Percentiles rank a stretch among this genome's conserved stretches.
Conservation (phyloP, 2,329 filamentous ascomycete genomes). For the Cucurbitaria berberidis region DNA sequence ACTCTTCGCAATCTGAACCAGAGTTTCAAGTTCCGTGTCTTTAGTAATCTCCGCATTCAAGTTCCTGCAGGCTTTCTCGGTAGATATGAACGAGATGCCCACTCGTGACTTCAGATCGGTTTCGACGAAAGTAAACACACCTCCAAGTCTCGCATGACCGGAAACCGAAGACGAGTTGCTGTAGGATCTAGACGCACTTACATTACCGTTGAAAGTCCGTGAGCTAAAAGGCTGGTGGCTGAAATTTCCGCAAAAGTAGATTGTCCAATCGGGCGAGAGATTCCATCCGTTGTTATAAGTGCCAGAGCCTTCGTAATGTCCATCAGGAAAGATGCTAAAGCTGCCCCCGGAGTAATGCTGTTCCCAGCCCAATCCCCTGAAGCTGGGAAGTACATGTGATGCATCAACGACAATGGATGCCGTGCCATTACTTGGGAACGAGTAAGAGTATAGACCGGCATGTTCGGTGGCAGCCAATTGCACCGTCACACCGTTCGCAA, state of each 20-base stretch:
- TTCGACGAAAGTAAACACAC: conserved; percentile 62
- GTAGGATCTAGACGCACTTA: conserved; percentile 25
- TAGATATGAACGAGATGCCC: conserved; percentile 72
- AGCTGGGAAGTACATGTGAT: conserved; percentile 68
- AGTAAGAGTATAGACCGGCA: conserved; percentile 65
- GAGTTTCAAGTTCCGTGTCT: conserved; percentile 50
- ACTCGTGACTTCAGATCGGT: conserved; percentile 62
- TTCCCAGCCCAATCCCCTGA: conserved; percentile 64
- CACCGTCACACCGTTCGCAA: conserved; percentile 62
- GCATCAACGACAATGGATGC: conserved; percentile 66
- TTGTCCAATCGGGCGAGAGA: conserved; percentile 64
- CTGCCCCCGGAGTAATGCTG: conserved; percentile 68
- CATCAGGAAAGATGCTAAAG: conserved; percentile 59
- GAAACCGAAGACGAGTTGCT: conserved; percentile 28
- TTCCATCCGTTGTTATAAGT: conserved; percentile 74
- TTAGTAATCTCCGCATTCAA: conserved; percentile 63
- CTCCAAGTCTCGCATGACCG: conserved; percentile 44
- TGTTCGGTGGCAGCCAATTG: conserved; percentile 64
- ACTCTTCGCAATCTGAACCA: conserved; percentile 57
- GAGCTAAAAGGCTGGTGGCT: conserved; percentile 45
- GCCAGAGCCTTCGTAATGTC: conserved; percentile 65
- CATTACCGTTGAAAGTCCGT: conserved; percentile 41
- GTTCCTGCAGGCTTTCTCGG: conserved; percentile 64
- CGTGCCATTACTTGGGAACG: conserved; percentile 55
- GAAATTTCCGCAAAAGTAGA: conserved; percentile 69